phyloP scores from a whole-genome alignment of 2,329 filamentous ascomycete species.

The Arthrobotrys conoides region DNA sequence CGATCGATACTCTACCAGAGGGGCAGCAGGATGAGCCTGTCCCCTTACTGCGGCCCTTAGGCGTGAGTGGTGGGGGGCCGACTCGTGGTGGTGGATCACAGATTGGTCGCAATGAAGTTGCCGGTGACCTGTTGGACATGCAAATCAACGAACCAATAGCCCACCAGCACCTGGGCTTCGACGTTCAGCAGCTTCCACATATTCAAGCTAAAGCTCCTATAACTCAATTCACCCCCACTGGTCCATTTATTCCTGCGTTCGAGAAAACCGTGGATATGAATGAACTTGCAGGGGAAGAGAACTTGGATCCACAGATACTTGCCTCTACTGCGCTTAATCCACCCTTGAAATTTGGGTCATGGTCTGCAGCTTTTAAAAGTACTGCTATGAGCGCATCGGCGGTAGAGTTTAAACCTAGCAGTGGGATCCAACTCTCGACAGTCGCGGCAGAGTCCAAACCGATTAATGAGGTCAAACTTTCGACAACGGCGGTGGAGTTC shows the following conservation, averaged over 20 bases:
- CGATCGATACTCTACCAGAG: conserved; percentile 39
- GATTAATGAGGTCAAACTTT: no score
- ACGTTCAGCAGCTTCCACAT: neutral
- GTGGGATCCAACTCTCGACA: neutral
- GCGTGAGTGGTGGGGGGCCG: neutral
- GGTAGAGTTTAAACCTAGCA: conserved; percentile 29
- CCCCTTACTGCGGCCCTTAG: conserved; percentile 29
- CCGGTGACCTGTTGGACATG: conserved; percentile 50
- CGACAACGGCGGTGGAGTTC: neutral
- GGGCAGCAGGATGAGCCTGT: conserved; percentile 12
- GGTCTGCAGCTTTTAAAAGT: neutral
- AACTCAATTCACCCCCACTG: neutral
- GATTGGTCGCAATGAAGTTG: conserved; percentile 28
- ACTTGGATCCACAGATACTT: conserved; percentile 14
- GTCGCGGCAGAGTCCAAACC: conserved; percentile 24
- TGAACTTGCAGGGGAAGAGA: conserved; percentile 40
- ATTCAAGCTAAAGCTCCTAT: conserved; percentile 1
- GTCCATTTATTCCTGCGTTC: conserved; percentile 19
- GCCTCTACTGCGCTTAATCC: conserved; percentile 19
- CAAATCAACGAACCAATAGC: conserved; percentile 26
- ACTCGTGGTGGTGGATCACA: neutral
- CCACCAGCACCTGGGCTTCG: neutral
- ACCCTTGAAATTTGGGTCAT: conserved; percentile 21
- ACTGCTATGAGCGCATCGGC: conserved; percentile 42
- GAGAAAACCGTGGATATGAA: neutral